Percentiles rank a stretch among this genome's conserved stretches.
phyloP scores from a whole-genome alignment of 1,284 basidiomycete species.

The Puccinia horiana region DNA sequence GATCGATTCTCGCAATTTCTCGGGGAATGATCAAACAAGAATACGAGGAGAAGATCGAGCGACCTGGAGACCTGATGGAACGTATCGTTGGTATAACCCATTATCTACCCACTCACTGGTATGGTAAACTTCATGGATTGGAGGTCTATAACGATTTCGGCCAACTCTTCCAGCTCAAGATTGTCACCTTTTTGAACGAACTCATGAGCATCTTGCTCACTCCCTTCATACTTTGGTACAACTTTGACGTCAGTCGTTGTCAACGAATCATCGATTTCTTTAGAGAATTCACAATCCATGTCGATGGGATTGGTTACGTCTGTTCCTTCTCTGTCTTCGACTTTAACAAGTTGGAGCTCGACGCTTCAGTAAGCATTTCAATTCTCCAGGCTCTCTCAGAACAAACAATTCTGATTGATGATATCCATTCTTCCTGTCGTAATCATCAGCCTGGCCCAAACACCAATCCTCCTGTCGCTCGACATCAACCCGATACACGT shows the following conservation, averaged over 20 bases:
- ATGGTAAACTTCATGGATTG: conserved; percentile 82
- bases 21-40: conserved; percentile 81
- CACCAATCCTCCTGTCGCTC: background rate
- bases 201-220: conserved; percentile 86
- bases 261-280: conserved; percentile 82
- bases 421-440: background rate
- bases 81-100: conserved; percentile 91
- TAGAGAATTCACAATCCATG: conserved; percentile 92
- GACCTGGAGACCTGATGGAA: conserved; percentile 85
- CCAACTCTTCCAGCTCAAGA: conserved; percentile 82
- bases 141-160: conserved; percentile 82
- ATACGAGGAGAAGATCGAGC: conserved; percentile 79
- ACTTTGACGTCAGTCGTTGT: conserved; percentile 64
- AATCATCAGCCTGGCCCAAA: conserved; percentile 12
- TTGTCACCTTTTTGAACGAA: conserved; percentile 82
- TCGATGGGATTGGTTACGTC: conserved; percentile 92
- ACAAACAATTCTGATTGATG: background rate
- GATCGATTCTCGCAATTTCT: conserved; percentile 80
- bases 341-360: conserved; percentile 62
- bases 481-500: conserved; percentile 1
- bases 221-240: conserved; percentile 89
- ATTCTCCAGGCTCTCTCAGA: background rate
- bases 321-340: conserved; percentile 98
- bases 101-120: conserved; percentile 91
- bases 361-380: conserved; percentile 8